These are phyloP conservation scores for Incumbomyces lentus DNA, from an alignment of 2,329 filamentous ascomycete species.

Conservation along the genomic window DNA sequence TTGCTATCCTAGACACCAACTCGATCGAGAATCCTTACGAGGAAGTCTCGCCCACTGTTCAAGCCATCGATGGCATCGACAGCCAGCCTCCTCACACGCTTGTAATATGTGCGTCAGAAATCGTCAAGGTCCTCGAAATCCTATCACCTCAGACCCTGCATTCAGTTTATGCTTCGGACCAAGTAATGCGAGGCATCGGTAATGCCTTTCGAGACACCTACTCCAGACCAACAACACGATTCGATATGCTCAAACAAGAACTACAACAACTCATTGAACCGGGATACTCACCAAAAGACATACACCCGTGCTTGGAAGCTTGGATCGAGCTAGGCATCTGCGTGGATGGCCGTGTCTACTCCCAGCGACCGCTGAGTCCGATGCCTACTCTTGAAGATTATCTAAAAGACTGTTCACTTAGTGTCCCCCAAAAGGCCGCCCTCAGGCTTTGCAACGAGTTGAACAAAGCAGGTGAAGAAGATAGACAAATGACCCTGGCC, in stretches of 20 bases:
- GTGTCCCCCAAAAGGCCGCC: constrained; percentile 13
- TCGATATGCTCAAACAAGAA: constrained; percentile 14
- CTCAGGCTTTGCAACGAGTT: constrained; percentile 13
- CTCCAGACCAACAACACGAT: constrained; percentile 12
- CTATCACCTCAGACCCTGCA: constrained; percentile 71
- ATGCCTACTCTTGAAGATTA: not conserved
- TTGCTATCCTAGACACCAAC: constrained; percentile 12
- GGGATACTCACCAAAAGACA: constrained; percentile 16
- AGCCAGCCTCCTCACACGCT: not conserved
- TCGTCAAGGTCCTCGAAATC: constrained; percentile 17
- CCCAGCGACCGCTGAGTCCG: not conserved
- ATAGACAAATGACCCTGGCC: not conserved
- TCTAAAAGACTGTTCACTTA: not conserved
- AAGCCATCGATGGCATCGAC: not conserved
- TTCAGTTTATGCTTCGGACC: constrained; percentile 52
- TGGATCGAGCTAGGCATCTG: constrained; percentile 14
- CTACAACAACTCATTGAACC: constrained; percentile 18
- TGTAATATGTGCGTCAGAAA: constrained; percentile 17
- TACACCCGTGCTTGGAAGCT: constrained; percentile 17
- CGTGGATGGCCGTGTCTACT: constrained; percentile 6
- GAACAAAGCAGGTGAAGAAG: not conserved
- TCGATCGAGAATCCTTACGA: constrained; percentile 13
- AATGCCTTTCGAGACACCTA: constrained; percentile 6
- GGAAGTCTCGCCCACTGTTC: not conserved
- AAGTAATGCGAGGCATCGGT: constrained; percentile 18